Percentiles rank a stretch among this genome's conserved stretches.
Conservation (phyloP, 1,139 yeast genomes). For the Geotrichum fermentans region DNA sequence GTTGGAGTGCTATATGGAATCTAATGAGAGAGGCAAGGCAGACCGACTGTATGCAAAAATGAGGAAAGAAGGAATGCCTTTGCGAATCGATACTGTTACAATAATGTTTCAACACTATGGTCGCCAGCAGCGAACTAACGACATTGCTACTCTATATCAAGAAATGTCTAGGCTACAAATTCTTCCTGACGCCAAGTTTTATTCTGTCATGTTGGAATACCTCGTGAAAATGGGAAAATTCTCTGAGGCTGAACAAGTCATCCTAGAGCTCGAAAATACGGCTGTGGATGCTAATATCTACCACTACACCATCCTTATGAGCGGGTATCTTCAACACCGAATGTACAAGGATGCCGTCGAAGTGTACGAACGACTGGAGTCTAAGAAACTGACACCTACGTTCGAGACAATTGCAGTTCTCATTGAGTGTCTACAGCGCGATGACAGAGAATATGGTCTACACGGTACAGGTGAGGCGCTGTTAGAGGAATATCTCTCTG, state of each 20-base stretch:
- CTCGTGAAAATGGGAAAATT: conserved; percentile 22
- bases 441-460: conserved; percentile 6
- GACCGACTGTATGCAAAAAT: conserved; percentile 24
- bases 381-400: conserved; percentile 25
- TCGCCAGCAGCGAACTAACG: conserved; percentile 18
- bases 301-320: conserved; percentile 32
- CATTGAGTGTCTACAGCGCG: conserved; percentile 13
- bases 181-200: conserved; percentile 29
- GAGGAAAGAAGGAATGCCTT: conserved; percentile 21
- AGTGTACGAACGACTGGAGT: conserved; percentile 25
- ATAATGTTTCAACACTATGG: conserved; percentile 26
- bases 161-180: conserved; percentile 20
- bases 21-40: conserved; percentile 25
- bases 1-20: conserved; percentile 27
- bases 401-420: conserved; percentile 25
- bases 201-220: conserved; percentile 27
- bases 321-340: conserved; percentile 21
- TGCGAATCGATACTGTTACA: conserved; percentile 31
- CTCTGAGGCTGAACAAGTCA: conserved; percentile 23
- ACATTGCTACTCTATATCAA: conserved; percentile 11
- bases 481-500: conserved; percentile 21
- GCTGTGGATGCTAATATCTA: conserved; percentile 24
- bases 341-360: conserved; percentile 20
- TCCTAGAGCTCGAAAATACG: conserved; percentile 23
- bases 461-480: conserved; percentile 17